phyloP scores from a whole-genome alignment of 441 rosid genomes.

The Erodium trifolium region DNA sequence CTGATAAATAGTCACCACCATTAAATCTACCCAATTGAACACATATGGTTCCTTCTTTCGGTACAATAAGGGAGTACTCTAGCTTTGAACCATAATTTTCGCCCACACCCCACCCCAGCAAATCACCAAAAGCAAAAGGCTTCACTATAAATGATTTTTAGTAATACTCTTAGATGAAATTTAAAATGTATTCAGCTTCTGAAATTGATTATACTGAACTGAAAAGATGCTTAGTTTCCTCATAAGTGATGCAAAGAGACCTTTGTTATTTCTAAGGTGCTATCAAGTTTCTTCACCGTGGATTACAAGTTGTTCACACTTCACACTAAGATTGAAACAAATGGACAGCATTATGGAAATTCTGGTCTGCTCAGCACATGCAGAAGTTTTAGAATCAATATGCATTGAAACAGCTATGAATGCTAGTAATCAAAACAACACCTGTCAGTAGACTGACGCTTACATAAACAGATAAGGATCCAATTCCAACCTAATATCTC shows the following conservation, averaged over 20 bases:
- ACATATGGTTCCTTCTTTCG: not conserved
- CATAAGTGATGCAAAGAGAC: not conserved
- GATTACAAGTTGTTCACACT: not conserved
- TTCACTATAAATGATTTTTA: not conserved
- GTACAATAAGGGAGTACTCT: not conserved
- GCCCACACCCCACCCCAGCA: not conserved
- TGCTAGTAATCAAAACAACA: not conserved
- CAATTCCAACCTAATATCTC: not conserved
- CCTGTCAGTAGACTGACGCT: not conserved
- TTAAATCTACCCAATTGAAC: not conserved
- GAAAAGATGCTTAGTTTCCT: not conserved
- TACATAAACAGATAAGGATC: not conserved
- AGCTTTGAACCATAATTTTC: not conserved
- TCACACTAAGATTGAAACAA: not conserved
- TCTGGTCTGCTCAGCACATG: not conserved
- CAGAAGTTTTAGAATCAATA: not conserved
- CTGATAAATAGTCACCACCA: slow-evolving; percentile 24
- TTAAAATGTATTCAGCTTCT: not conserved
- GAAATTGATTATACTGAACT: not conserved
- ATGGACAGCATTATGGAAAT: not conserved
- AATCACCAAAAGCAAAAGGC: not conserved
- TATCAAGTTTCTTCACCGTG: not conserved
- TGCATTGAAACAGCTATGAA: not conserved
- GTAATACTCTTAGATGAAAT: not conserved
- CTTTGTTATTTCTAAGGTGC: not conserved